Conservation (phyloP, 2,329 filamentous ascomycete species). For the Colletotrichum sp. region DNA sequence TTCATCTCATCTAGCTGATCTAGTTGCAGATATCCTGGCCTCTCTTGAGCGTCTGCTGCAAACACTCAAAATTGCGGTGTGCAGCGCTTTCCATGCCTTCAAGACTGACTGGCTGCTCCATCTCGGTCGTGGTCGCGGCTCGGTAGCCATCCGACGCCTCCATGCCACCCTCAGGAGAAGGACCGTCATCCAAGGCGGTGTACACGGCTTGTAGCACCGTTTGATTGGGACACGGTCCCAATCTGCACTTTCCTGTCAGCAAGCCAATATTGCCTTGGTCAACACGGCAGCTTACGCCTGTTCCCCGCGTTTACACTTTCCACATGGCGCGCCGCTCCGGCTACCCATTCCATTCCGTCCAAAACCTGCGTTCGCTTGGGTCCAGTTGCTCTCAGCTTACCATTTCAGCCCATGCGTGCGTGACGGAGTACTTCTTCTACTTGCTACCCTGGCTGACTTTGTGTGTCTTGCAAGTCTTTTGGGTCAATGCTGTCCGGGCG, state of each 20-base stretch:
- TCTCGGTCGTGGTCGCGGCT: background rate
- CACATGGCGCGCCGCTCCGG: conserved; percentile 1
- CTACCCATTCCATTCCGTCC: background rate
- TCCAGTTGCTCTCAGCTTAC: background rate
- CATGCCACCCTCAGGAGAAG: background rate
- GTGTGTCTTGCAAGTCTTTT: background rate
- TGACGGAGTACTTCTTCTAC: background rate
- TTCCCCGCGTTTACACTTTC: conserved; percentile 16
- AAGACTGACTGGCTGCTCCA: background rate
- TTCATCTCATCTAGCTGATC: background rate
- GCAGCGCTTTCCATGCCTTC: background rate
- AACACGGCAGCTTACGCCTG: background rate
- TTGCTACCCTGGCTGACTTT: background rate
- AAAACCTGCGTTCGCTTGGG: background rate
- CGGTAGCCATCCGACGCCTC: conserved; percentile 3
- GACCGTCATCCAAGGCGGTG: background rate
- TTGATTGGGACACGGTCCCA: background rate
- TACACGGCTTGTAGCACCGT: background rate
- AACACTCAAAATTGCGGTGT: conserved; percentile 2
- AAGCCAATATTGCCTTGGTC: background rate
- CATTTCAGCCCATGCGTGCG: background rate
- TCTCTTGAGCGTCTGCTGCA: background rate
- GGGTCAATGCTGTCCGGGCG: background rate
- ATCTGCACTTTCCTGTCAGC: background rate
- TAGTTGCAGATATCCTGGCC: background rate